Conservation (phyloP, 2,329 filamentous ascomycete species). For the Fusarium lyarnte region DNA sequence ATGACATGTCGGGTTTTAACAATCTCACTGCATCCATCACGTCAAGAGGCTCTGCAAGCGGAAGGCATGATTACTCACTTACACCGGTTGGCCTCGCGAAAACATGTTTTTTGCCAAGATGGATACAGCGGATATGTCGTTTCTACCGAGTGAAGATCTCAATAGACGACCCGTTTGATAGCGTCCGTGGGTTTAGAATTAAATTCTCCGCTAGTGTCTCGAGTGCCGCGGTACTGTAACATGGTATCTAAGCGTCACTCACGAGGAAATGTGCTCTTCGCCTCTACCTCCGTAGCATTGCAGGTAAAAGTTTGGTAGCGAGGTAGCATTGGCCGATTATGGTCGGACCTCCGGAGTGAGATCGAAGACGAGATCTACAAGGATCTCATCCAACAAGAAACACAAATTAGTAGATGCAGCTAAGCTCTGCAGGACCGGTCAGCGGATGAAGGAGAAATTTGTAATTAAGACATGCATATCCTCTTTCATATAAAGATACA, state of each 20-base stretch:
- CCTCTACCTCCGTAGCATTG: background rate
- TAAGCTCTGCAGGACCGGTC: slow-evolving; percentile 5
- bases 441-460: slow-evolving; percentile 18
- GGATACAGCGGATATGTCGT: background rate
- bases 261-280: background rate
- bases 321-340: background rate
- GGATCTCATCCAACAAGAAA: background rate
- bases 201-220: slow-evolving; percentile 24
- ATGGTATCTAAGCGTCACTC: background rate
- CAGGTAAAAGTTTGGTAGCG: background rate
- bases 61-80: background rate
- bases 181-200: slow-evolving; percentile 4
- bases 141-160: slow-evolving; percentile 36
- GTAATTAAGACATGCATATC: slow-evolving; percentile 14
- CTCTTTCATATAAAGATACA: slow-evolving; percentile 25
- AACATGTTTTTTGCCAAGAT: slow-evolving; percentile 2
- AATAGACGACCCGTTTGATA: slow-evolving; percentile 30
- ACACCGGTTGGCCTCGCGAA: background rate
- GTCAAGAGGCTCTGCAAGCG: slow-evolving; percentile 9
- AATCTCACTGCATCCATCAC: background rate
- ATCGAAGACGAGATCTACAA: background rate
- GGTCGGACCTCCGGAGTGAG: slow-evolving; percentile 8
- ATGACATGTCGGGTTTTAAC: background rate
- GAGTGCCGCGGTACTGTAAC: background rate
- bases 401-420: background rate